A percentile compares a stretch with the other conserved stretches of the same genome.
Evolutionary conservation across 2,329 filamentous ascomycete species (phyloP).

Genomic region (Emmonsiellopsis sp.): DNA sequence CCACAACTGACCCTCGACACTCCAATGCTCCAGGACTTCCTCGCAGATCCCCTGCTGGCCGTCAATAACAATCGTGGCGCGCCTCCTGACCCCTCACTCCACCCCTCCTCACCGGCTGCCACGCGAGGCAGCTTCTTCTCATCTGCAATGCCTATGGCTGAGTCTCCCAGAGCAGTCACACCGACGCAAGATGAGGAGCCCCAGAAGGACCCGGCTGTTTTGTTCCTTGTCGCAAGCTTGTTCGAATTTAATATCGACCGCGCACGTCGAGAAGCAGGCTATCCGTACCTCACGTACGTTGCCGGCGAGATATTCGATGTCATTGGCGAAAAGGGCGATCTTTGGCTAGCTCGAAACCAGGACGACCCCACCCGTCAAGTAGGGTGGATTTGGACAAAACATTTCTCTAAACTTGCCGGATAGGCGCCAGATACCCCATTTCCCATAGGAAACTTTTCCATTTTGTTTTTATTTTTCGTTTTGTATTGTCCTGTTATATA

Average conservation of each 20-base stretch:
- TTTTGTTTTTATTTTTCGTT: neutral
- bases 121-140: constrained; percentile 69
- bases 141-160: constrained; percentile 73
- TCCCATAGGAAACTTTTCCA: neutral
- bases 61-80: constrained; percentile 11
- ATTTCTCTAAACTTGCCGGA: constrained; percentile 59
- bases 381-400: constrained; percentile 99
- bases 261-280: constrained; percentile 83
- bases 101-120: constrained; percentile 32
- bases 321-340: constrained; percentile 90
- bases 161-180: constrained; percentile 38
- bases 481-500: neutral
- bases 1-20: constrained; percentile 38
- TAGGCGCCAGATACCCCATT: neutral
- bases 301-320: constrained; percentile 92
- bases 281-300: constrained; percentile 91
- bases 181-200: neutral
- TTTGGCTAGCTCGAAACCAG: constrained; percentile 96
- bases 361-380: constrained; percentile 72
- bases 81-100: constrained; percentile 20
- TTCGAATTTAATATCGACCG: constrained; percentile 97
- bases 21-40: constrained; percentile 34
- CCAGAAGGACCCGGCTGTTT: constrained; percentile 45
- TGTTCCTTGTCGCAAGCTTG: constrained; percentile 87
- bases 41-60: constrained; percentile 22